These are phyloP conservation scores for Puya raimondii DNA, from an alignment of 176 grass and related monocot genomes.

Conservation along the genomic window DNA sequence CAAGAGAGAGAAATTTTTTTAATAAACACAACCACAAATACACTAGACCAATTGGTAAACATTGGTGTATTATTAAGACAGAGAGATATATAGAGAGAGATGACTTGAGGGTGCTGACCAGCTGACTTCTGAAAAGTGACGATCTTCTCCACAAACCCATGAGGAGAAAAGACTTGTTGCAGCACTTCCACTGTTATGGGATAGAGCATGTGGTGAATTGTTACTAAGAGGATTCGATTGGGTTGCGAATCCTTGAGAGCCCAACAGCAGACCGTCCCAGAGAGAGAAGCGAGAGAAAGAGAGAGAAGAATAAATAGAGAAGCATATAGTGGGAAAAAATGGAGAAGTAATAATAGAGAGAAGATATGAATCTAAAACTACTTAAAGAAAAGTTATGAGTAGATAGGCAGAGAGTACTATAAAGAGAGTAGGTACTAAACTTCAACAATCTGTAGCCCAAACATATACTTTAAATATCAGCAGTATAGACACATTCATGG, in stretches of 20 bases:
- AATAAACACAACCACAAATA: background rate
- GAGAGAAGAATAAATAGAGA: slow-evolving; percentile 54
- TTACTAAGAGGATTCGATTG: slow-evolving; percentile 99
- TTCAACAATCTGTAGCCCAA: too few species aligned
- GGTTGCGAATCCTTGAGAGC: slow-evolving; percentile 76
- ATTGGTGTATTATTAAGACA: background rate
- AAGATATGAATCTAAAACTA: slow-evolving; percentile 30
- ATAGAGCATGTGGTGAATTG: slow-evolving; percentile 99
- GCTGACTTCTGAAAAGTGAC: slow-evolving; percentile 99
- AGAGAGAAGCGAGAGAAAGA: slow-evolving; percentile 44
- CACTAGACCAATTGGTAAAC: slow-evolving; percentile 6
- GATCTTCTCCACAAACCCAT: slow-evolving; percentile 98
- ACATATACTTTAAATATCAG: too few species aligned
- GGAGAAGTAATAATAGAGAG: slow-evolving; percentile 30
- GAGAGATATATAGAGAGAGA: slow-evolving; percentile 20
- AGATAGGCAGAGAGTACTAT: slow-evolving; percentile 15
- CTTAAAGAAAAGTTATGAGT: slow-evolving; percentile 23
- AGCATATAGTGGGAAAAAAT: slow-evolving; percentile 39
- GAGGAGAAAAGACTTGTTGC: slow-evolving; percentile 98
- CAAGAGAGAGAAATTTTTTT: slow-evolving; percentile 6
- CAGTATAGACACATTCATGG: too few species aligned
- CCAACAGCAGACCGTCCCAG: slow-evolving; percentile 31
- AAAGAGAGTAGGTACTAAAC: background rate
- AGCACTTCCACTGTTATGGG: slow-evolving; percentile 98
- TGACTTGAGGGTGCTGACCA: slow-evolving; percentile 49